Base-by-base conservation (phyloP, 208 protist species). In the Crithidia fasciculata region DNA sequence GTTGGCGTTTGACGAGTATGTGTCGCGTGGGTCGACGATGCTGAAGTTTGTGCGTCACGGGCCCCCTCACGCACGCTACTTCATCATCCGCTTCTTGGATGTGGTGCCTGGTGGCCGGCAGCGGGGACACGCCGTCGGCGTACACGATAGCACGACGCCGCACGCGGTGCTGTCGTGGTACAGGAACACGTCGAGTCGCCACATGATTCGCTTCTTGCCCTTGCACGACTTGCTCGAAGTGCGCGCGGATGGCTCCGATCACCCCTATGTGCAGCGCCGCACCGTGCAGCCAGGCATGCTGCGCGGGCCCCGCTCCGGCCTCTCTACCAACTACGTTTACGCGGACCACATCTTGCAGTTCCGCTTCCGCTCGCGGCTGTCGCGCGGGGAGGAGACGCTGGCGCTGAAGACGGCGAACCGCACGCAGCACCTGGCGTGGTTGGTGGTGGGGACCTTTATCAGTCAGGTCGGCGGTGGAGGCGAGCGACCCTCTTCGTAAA, bases 1-100 rank as follows among this genome's bases (percentile, higher is more conserved):
- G 37, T 77, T 93, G 52, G 88, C 88, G 0, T 93, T 91, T 69
- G 86, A 93, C 72, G 87, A 84, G 65, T 88, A 81, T 65, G 73
- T 93, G 15, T 70, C 76, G 53, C 55, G 71, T 12, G 88, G 88
- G 15, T 83, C 72, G 2, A 69, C 59, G 47, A 80, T 93, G 79
- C 69, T 87, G 54, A 90, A 91, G 69, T 93, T 93, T 49, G 56
- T 86, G 19, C 39, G 61, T 5, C 58, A 72, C 55, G 84, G 86
- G 28, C 81, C 84, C 0, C 88, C 88, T 18, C 85, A 89, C 60
- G 18, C 77, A 5, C 85, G 86, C 71, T 93, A 83, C 65, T 93
- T 93, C 64, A 59, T 75, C 36, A 80, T 93, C 15, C 79, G 80
- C 39, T 93, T 93, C 76, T 65, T 93, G 8, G 72, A 89, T 36